Percentiles rank a stretch among this genome's conserved stretches.
Conservation (phyloP, 495 filamentous ascomycete genomes). For the Cudoniella acicularis region DNA sequence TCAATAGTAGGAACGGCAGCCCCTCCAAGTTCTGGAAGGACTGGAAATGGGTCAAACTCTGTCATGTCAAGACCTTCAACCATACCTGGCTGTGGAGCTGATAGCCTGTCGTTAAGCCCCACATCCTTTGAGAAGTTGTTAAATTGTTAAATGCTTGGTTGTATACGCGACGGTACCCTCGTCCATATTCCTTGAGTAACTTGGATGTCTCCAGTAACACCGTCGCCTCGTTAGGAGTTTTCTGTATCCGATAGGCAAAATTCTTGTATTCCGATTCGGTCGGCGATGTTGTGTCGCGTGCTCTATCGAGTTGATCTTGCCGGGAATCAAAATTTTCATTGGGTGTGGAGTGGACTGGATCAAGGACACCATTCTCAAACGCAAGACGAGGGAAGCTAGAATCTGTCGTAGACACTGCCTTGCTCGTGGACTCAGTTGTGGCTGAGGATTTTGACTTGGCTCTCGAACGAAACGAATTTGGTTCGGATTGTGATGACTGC, state of each 20-base stretch:
- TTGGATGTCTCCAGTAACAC: not conserved
- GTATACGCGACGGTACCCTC: conserved; percentile 4
- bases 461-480: not conserved
- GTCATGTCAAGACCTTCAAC: conserved; percentile 10
- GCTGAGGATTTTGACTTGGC: not conserved
- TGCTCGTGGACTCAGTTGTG: not conserved
- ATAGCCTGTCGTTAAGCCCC: conserved; percentile 12
- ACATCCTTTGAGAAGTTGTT: conserved; percentile 13
- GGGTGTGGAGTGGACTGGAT: conserved; percentile 5
- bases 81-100: conserved; percentile 14
- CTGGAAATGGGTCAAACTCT: conserved; percentile 13
- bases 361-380: conserved; percentile 14
- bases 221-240: conserved; percentile 2
- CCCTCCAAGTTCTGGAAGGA: conserved; percentile 9
- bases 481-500: too few species aligned
- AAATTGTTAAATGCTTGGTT: conserved; percentile 4
- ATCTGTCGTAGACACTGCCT: conserved; percentile 1
- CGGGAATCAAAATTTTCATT: conserved; percentile 7
- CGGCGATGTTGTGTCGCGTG: conserved; percentile 3
- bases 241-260: not conserved
- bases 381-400: conserved; percentile 1
- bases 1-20: conserved; percentile 9
- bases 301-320: conserved; percentile 10
- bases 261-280: conserved; percentile 1
- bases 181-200: not conserved